Evolutionary conservation across 169 alveolate species (phyloP).

Genomic region (Plasmodium ovale): DNA sequence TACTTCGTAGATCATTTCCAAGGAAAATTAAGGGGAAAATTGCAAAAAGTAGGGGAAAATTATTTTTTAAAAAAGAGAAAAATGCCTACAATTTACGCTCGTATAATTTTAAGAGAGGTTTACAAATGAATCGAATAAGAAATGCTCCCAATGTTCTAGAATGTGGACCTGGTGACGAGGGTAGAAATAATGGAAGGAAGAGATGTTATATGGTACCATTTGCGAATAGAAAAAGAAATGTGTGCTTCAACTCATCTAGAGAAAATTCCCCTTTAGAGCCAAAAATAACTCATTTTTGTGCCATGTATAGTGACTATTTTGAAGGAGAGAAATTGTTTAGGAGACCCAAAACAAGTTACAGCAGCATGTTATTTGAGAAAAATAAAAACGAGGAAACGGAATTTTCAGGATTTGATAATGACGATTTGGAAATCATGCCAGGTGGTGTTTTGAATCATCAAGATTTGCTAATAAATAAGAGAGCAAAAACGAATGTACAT

Average conservation of each 20-base stretch:
- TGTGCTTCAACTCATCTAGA: not conserved
- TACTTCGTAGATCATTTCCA: constrained; percentile 26
- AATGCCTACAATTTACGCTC: constrained; percentile 40
- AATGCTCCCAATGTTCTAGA: constrained; percentile 36
- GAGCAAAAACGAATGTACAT: constrained; percentile 47
- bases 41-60: constrained; percentile 20
- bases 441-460: constrained; percentile 29
- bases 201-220: too few species aligned
- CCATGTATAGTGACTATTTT: constrained; percentile 9
- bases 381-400: not conserved
- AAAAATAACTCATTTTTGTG: not conserved
- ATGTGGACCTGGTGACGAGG: not conserved
- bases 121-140: constrained; percentile 28
- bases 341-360: constrained; percentile 14
- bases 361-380: not conserved
- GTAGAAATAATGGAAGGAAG: not conserved
- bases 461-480: constrained; percentile 67
- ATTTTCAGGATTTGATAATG: not conserved
- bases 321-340: constrained; percentile 69
- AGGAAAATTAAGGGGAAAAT: not conserved
- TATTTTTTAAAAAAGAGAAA: constrained; percentile 17
- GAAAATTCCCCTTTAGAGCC: not conserved
- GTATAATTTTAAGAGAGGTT: constrained; percentile 37
- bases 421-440: not conserved
- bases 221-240: constrained; percentile 1